Percentiles rank a stretch among this genome's conserved stretches.
phyloP scores from a whole-genome alignment of 768 basidiomycete species.

The Hemileccinum rubropunctum region DNA sequence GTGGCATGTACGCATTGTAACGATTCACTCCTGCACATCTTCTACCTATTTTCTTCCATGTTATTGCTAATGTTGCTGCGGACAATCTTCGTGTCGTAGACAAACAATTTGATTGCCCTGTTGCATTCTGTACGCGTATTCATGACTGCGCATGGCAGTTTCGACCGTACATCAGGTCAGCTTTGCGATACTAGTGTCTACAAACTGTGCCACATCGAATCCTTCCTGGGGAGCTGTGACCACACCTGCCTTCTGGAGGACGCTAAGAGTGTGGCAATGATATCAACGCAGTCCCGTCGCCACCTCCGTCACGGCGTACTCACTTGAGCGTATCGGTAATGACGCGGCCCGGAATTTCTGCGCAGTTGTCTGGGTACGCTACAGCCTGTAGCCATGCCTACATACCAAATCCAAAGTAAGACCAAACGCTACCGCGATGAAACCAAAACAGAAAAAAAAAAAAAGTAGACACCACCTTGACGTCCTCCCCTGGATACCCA shows the following conservation, averaged over 20 bases:
- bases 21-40: background rate
- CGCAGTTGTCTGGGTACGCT: constrained; percentile 65
- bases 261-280: constrained; percentile 44
- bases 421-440: background rate
- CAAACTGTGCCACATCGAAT: constrained; percentile 55
- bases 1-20: constrained; percentile 13
- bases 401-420: background rate
- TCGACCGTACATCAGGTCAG: constrained; percentile 41
- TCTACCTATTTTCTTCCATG: constrained; percentile 3
- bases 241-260: constrained; percentile 75
- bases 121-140: background rate
- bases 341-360: constrained; percentile 59
- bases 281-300: background rate
- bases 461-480: constrained; percentile 56
- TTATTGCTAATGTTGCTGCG: constrained; percentile 15
- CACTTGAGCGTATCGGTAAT: constrained; percentile 70
- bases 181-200: constrained; percentile 52
- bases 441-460: no score
- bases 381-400: constrained; percentile 86
- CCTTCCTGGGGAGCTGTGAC: constrained; percentile 51
- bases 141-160: background rate
- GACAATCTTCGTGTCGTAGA: constrained; percentile 1
- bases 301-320: constrained; percentile 21
- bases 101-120: background rate
- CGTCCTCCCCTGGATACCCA: constrained; percentile 79